Conservation (phyloP, 164 flowering plant species). For the Protea cynaroides region DNA sequence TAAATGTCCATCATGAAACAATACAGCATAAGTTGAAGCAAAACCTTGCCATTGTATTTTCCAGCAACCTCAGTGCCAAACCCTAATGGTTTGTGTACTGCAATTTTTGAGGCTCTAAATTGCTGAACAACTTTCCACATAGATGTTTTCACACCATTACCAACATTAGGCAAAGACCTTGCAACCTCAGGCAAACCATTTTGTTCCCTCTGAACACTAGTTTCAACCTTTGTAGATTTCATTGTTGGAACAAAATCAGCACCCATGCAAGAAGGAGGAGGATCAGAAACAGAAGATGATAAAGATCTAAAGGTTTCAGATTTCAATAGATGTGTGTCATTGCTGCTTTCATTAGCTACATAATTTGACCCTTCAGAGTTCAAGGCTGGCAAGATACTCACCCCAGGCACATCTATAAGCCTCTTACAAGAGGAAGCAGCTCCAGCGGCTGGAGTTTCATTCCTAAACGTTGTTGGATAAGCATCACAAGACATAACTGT, state of each 20-base stretch:
- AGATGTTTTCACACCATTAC: slow-evolving; percentile 49
- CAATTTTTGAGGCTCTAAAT: slow-evolving; percentile 39
- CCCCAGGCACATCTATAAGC: slow-evolving; percentile 3
- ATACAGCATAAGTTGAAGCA: not conserved
- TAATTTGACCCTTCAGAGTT: slow-evolving; percentile 15
- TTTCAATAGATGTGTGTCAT: slow-evolving; percentile 18
- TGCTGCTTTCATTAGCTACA: slow-evolving; percentile 8
- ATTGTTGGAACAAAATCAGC: slow-evolving; percentile 16
- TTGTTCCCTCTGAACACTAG: slow-evolving; percentile 8
- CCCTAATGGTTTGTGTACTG: slow-evolving; percentile 23
- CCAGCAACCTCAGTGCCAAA: slow-evolving; percentile 35
- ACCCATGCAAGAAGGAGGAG: slow-evolving; percentile 16
- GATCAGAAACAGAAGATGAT: slow-evolving; percentile 16
- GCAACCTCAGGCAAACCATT: slow-evolving; percentile 17
- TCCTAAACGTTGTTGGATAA: slow-evolving; percentile 1
- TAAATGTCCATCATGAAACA: not conserved
- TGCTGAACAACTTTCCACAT: slow-evolving; percentile 63
- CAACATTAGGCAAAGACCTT: slow-evolving; percentile 23
- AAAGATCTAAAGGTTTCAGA: slow-evolving; percentile 16
- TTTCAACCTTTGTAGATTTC: slow-evolving; percentile 25
- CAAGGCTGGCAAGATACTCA: slow-evolving; percentile 12
- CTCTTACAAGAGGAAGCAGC: slow-evolving; percentile 16
- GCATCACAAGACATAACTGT: slow-evolving; percentile 15
- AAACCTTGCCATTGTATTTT: slow-evolving; percentile 48
- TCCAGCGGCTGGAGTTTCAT: slow-evolving; percentile 13